Conservation (phyloP, 2,329 filamentous ascomycete genomes). For the Coniosporium tulheliwenetii region DNA sequence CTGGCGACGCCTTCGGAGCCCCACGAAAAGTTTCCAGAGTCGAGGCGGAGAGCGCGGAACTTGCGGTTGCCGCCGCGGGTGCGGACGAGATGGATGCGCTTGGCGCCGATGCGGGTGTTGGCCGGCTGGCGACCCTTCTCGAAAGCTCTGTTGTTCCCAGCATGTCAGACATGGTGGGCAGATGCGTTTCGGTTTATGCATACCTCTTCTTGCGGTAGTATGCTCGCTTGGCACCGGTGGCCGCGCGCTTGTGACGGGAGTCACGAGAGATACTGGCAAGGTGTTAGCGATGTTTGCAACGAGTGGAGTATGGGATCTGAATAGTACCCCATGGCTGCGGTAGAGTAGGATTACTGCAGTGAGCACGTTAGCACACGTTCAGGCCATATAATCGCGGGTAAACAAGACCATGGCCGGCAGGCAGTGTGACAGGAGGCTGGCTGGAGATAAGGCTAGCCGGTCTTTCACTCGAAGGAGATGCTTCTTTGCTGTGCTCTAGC, state of each 20-base stretch:
- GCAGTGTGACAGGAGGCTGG: no score
- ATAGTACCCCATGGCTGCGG: slow-evolving; percentile 37
- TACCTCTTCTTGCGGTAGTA: slow-evolving; percentile 44
- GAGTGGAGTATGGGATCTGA: slow-evolving; percentile 7
- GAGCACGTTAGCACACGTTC: neutral
- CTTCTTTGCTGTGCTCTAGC: no score
- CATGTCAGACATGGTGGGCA: slow-evolving; percentile 48
- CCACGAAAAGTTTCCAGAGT: slow-evolving; percentile 99
- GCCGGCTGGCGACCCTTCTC: slow-evolving; percentile 98
- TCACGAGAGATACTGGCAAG: slow-evolving; percentile 83
- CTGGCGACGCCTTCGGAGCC: slow-evolving; percentile 93
- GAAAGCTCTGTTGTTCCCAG: slow-evolving; percentile 74
- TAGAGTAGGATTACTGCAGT: slow-evolving; percentile 21
- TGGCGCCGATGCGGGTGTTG: slow-evolving; percentile 97
- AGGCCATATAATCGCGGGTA: neutral
- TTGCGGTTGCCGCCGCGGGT: slow-evolving; percentile 98
- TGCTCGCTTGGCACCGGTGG: slow-evolving; percentile 80
- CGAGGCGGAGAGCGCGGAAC: slow-evolving; percentile 97
- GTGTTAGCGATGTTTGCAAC: slow-evolving; percentile 18
- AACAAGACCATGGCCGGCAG: no score
- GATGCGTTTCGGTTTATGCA: slow-evolving; percentile 41
- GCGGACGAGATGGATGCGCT: slow-evolving; percentile 93
- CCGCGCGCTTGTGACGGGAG: slow-evolving; percentile 99
- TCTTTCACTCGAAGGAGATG: no score
- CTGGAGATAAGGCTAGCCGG: no score